These are phyloP conservation scores for Trametes meyenii DNA, from an alignment of 768 basidiomycete species.

Conservation along the genomic window DNA sequence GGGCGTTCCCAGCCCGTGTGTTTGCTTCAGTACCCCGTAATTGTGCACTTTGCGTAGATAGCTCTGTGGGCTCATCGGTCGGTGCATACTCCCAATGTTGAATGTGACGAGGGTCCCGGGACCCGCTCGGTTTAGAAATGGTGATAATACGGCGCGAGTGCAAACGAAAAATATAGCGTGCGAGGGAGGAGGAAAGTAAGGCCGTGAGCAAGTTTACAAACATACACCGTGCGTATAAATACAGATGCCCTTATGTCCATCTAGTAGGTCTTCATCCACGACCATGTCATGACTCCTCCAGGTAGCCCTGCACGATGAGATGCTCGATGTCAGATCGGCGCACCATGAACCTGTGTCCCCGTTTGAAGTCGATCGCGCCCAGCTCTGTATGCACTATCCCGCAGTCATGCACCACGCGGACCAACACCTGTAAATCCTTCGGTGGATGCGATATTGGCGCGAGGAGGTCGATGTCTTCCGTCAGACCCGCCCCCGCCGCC, in stretches of 20 bases:
- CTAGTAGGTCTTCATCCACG: background rate
- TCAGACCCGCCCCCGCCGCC: constrained; percentile 44
- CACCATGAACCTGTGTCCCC: constrained; percentile 89
- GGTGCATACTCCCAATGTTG: constrained; percentile 16
- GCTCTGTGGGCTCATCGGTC: constrained; percentile 19
- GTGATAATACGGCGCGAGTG: background rate
- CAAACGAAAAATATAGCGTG: background rate
- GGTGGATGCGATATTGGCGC: constrained; percentile 83
- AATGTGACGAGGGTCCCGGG: constrained; percentile 14
- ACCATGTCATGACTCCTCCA: constrained; percentile 72
- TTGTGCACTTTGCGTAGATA: constrained; percentile 20
- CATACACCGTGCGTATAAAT: background rate
- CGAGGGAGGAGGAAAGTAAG: background rate
- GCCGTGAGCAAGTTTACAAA: background rate
- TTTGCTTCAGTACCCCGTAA: constrained; percentile 8
- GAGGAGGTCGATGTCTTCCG: constrained; percentile 85
- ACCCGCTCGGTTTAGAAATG: background rate
- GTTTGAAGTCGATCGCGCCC: constrained; percentile 88
- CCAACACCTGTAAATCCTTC: constrained; percentile 86
- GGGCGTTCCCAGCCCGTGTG: background rate
- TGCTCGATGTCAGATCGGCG: constrained; percentile 89
- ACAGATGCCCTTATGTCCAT: background rate
- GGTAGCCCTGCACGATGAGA: constrained; percentile 89
- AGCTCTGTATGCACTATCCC: constrained; percentile 91
- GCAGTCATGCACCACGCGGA: constrained; percentile 85